Base-by-base conservation (phyloP, 2,329 filamentous ascomycete species). In the Venturia oleaginea region DNA sequence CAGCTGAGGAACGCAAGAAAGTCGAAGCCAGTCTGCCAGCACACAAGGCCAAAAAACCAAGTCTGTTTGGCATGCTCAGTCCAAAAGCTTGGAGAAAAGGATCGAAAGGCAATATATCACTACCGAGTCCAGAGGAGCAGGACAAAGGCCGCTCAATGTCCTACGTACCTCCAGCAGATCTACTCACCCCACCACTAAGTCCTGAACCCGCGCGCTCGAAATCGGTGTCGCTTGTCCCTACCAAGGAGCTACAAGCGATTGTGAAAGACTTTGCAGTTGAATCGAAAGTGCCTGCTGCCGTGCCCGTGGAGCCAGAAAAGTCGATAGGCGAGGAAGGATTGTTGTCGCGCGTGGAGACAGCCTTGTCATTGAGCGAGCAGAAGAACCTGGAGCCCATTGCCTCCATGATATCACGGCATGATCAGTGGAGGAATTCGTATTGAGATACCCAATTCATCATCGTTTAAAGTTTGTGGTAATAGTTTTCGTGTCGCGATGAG, bases 341-440 rank as follows among this genome's bases (percentile, higher is more conserved):
- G 27, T 17, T 63, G 46, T 55, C 46, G 4, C 42, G 40, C 34
- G 46, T 51, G 34, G 62, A 55, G 27, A 63, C 62, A 2, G 62
- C 48, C 17, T 37, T 38, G 40, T 55, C 46, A 11, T 17, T 60
- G 38, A 55, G 22, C 19, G 51, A 42, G 13, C 32, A 42, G 15
- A 64, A 55, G 19, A 61, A 27, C 17, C 13, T 57, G 22, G 37
- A 46, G 27, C 63, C 63, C 10, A 55, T 64, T 17, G 59, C 54
- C n/a, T 57, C 46, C 19, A 64, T 64, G 63, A 60, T 64, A 27
- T 64, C 63, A 11, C 32, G 63, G 24, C 63, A 61, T 40, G 63
- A 64, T 48, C 51, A 64, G 13, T 63, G 62, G 62, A 57, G 24
- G 17, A 57, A 30, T 27, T 30, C 51, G 27, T 57, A 57, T 22